These are phyloP conservation scores for Pelargonium hybrid DNA, from an alignment of 441 rosid species.

Conservation along the genomic window DNA sequence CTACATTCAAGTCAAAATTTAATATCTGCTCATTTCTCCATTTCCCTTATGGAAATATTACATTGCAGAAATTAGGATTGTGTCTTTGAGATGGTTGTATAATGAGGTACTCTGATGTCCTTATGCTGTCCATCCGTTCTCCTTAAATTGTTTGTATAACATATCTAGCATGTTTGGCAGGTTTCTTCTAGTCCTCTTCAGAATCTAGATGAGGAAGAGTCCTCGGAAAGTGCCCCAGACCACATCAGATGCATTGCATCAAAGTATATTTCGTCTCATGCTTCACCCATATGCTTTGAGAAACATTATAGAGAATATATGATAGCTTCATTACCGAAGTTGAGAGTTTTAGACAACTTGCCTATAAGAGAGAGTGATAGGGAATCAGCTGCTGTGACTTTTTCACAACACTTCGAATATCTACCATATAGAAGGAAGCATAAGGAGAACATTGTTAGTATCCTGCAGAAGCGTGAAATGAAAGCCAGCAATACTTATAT, in stretches of 20 bases:
- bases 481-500: conserved; percentile 29
- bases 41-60: not conserved
- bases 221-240: conserved; percentile 25
- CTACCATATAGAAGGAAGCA: conserved; percentile 60
- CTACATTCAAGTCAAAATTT: not conserved
- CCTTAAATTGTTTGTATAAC: not conserved
- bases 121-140: not conserved
- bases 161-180: conserved; percentile 31
- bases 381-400: conserved; percentile 49
- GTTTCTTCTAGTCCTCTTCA: conserved; percentile 26
- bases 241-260: conserved; percentile 33
- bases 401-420: conserved; percentile 55
- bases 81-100: not conserved
- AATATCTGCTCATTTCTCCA: not conserved
- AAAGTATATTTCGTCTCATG: conserved; percentile 45
- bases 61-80: no score
- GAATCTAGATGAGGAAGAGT: conserved; percentile 35
- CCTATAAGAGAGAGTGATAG: conserved; percentile 58
- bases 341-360: conserved; percentile 65
- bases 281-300: conserved; percentile 84
- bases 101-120: not conserved
- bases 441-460: conserved; percentile 56
- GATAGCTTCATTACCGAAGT: conserved; percentile 63
- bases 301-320: conserved; percentile 77
- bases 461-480: conserved; percentile 64